Conservation (phyloP, 805 yeast species). For the Cyberlindnera americana region DNA sequence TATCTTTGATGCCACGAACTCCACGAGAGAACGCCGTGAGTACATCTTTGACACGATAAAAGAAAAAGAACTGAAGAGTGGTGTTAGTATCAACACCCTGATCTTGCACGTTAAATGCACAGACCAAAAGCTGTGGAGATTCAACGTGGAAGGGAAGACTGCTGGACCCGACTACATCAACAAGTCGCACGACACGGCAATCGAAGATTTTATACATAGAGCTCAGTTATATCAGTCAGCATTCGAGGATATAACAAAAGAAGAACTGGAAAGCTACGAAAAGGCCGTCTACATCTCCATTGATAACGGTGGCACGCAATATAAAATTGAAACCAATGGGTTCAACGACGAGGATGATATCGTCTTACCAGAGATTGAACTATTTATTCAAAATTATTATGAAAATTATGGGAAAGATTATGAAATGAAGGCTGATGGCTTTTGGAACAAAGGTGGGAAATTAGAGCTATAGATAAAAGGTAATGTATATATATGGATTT, state of each 20-base stretch:
- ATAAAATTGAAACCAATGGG: slow-evolving; percentile 24
- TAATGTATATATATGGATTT: background rate
- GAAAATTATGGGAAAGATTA: slow-evolving; percentile 31
- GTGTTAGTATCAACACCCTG: slow-evolving; percentile 41
- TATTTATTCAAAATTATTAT: slow-evolving; percentile 35
- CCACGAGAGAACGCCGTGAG: slow-evolving; percentile 41
- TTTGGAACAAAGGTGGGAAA: slow-evolving; percentile 12
- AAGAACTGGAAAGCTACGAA: slow-evolving; percentile 27
- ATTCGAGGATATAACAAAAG: slow-evolving; percentile 35
- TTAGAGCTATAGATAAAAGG: too few species aligned
- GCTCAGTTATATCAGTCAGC: slow-evolving; percentile 46
- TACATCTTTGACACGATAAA: slow-evolving; percentile 20
- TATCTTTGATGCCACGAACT: slow-evolving; percentile 59
- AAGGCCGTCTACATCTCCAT: slow-evolving; percentile 18
- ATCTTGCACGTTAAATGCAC: slow-evolving; percentile 59
- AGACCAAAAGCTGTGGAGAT: slow-evolving; percentile 49
- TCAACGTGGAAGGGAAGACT: slow-evolving; percentile 63
- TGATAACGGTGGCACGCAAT: slow-evolving; percentile 22
- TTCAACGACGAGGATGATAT: slow-evolving; percentile 18
- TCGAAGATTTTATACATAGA: slow-evolving; percentile 57
- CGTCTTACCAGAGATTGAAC: slow-evolving; percentile 23
- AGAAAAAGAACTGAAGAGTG: slow-evolving; percentile 24
- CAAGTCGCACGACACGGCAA: slow-evolving; percentile 48
- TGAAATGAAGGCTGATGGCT: slow-evolving; percentile 28
- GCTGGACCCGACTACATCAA: slow-evolving; percentile 57